Percentiles rank a stretch among this genome's conserved stretches.
Evolutionary conservation across 768 basidiomycete species (phyloP).

Genomic region (Tricholoma sp.): DNA sequence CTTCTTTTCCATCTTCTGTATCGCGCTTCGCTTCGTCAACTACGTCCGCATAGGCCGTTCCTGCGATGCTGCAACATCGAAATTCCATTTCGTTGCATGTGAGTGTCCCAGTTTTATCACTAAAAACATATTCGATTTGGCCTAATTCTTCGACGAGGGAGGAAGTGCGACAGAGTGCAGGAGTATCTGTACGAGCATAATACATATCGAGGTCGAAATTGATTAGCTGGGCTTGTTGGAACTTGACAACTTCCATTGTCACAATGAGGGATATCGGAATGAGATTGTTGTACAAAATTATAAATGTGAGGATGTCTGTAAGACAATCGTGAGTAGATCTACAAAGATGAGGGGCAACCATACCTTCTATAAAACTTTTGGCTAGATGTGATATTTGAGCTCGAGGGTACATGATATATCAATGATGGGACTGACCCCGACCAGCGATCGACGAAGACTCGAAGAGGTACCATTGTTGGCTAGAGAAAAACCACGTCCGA

Average conservation of each 20-base stretch:
- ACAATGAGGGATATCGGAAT: conserved; percentile 99
- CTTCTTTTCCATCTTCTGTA: conserved; percentile 49
- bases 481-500: conserved; percentile 84
- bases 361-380: conserved; percentile 82
- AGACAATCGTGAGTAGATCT: conserved; percentile 12
- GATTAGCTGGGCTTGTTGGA: conserved; percentile 95
- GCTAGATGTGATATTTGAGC: conserved; percentile 34
- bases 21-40: conserved; percentile 85
- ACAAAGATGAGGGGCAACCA: conserved; percentile 5
- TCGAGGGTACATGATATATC: conserved; percentile 2
- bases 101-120: conserved; percentile 92
- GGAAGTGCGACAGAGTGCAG: conserved; percentile 96
- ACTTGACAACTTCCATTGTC: conserved; percentile 99
- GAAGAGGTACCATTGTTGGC: conserved; percentile 86
- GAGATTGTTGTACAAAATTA: conserved; percentile 98
- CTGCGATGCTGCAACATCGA: conserved; percentile 82
- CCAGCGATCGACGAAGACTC: conserved; percentile 55
- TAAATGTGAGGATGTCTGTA: conserved; percentile 92
- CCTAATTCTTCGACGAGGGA: conserved; percentile 98
- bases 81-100: conserved; percentile 99
- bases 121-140: conserved; percentile 96
- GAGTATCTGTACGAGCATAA: conserved; percentile 90
- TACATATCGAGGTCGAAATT: conserved; percentile 99
- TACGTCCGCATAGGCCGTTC: conserved; percentile 82
- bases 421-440: conserved; percentile 44